Evolutionary conservation across 192 early-diverging fungal genomes (phyloP).

Genomic region (Podila epigama): DNA sequence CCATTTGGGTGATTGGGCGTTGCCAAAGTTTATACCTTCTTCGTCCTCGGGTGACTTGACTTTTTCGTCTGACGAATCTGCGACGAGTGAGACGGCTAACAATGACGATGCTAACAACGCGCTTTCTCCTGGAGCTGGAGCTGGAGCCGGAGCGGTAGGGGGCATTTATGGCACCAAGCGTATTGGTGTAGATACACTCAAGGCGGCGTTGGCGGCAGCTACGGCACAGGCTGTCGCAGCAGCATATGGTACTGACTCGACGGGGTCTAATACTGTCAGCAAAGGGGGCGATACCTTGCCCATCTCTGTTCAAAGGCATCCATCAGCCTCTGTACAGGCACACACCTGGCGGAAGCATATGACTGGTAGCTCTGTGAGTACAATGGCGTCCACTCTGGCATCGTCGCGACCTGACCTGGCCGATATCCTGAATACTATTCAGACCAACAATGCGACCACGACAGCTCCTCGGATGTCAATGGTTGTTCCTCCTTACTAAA

Average conservation of each 20-base stretch:
- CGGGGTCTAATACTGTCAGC: constrained; percentile 19
- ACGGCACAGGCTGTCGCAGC: neutral
- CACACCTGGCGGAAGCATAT: constrained; percentile 34
- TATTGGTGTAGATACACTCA: constrained; percentile 45
- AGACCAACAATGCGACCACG: constrained; percentile 8
- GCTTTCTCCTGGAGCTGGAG: too few relatives aligned
- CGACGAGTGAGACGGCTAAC: neutral
- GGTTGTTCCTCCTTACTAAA: constrained; percentile 32
- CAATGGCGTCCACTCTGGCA: constrained; percentile 15
- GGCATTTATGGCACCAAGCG: constrained; percentile 5
- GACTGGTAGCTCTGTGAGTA: constrained; percentile 6
- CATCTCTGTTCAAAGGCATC: constrained; percentile 2
- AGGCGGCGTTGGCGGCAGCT: constrained; percentile 42
- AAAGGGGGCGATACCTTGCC: constrained; percentile 22
- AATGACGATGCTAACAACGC: constrained; percentile 8
- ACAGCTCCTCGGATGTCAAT: constrained; percentile 16
- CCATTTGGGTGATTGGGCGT: constrained; percentile 42
- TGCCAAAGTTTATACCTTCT: constrained; percentile 34
- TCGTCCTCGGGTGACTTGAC: constrained; percentile 17
- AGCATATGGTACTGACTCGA: too few relatives aligned
- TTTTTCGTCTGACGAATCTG: constrained; percentile 5
- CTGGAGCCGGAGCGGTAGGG: constrained; percentile 13
- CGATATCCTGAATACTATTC: constrained; percentile 34
- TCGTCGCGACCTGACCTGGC: constrained; percentile 37
- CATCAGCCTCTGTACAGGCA: constrained; percentile 29